Percentiles rank a stretch among this genome's conserved stretches.
These are phyloP conservation scores for Backusella sp. DNA, from an alignment of 192 early-diverging fungal species.

Conservation along the genomic window DNA sequence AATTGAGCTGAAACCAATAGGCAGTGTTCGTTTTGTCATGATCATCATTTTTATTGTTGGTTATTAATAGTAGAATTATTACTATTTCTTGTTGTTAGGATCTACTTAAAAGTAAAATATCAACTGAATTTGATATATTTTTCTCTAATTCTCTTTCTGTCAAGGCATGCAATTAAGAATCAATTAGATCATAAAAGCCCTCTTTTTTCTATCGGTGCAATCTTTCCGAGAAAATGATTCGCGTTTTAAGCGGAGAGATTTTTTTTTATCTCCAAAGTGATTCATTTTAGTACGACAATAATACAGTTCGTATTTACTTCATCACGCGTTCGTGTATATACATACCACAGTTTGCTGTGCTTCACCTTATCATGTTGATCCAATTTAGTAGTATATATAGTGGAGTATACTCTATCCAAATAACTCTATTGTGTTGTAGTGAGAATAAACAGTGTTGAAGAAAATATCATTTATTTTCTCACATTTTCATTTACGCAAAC, in stretches of 20 bases:
- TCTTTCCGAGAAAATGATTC: conserved; percentile 2
- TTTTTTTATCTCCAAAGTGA: not conserved
- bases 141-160: not conserved
- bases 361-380: not conserved
- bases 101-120: not conserved
- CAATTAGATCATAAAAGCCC: not conserved
- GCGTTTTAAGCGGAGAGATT: not conserved
- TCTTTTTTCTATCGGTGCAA: not conserved
- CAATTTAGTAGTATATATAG: not conserved
- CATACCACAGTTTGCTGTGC: not conserved
- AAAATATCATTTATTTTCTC: not conserved
- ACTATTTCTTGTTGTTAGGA: not conserved
- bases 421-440: too few relatives aligned
- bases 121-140: not conserved
- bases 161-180: not conserved
- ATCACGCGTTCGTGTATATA: not conserved
- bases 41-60: not conserved
- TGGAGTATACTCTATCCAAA: not conserved
- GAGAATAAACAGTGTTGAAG: not conserved
- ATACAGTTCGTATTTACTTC: not conserved
- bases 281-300: not conserved
- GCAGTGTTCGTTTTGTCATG: not conserved
- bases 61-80: not conserved
- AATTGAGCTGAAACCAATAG: not conserved
- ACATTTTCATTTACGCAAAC: not conserved